A percentile compares a stretch with the other conserved stretches of the same genome.
These are phyloP conservation scores for Macrocybe gigantea DNA, from an alignment of 768 basidiomycete genomes.

Conservation along the genomic window DNA sequence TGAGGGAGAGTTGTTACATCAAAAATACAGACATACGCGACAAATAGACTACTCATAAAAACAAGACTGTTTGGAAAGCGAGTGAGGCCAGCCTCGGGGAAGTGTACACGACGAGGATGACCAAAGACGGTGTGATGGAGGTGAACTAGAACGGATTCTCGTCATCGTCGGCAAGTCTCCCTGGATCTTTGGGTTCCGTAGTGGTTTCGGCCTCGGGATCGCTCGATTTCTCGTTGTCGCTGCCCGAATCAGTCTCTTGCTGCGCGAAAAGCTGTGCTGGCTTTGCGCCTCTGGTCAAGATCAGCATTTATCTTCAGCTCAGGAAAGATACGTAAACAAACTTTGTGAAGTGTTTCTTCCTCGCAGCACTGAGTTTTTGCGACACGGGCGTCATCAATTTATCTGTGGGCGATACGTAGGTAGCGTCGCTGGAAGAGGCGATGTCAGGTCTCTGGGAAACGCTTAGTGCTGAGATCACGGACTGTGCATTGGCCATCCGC, in stretches of 20 bases:
- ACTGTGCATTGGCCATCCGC: constrained; percentile 88
- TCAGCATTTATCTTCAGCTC: constrained; percentile 5
- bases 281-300: constrained; percentile 46
- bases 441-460: no score
- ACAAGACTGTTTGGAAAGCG: constrained; percentile 3
- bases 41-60: no score
- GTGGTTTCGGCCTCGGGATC: constrained; percentile 11
- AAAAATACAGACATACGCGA: no score
- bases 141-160: constrained; percentile 64
- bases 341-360: constrained; percentile 93
- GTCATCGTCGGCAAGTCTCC: constrained; percentile 43
- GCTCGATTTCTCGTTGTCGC: constrained; percentile 30
- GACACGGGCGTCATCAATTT: constrained; percentile 91
- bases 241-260: constrained; percentile 31
- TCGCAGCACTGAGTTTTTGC: constrained; percentile 85
- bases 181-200: constrained; percentile 20
- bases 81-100: constrained; percentile 12
- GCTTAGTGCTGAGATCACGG: neutral
- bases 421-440: constrained; percentile 60
- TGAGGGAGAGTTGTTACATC: no score
- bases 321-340: constrained; percentile 29
- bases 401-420: constrained; percentile 90
- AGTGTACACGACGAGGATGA: constrained; percentile 7
- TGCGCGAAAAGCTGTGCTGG: constrained; percentile 58
- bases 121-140: no score